Evolutionary conservation across 148 eudicot genomes (phyloP), one percentile per base, ranked within the genome.

Genomic region (Amaranthus hypochondriacus): DNA sequence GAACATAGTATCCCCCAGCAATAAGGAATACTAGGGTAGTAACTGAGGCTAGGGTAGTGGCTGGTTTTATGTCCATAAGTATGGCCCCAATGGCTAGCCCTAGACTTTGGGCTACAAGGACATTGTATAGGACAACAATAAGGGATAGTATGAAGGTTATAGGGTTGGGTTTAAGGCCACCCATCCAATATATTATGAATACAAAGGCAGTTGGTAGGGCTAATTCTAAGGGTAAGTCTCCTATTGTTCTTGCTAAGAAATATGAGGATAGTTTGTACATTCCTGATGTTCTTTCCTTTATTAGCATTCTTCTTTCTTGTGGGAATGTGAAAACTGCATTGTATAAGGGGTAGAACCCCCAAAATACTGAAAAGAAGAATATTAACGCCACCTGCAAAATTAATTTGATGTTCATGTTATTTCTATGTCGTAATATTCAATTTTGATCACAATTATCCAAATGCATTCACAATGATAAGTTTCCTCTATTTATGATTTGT

Each of bases 271-370:
- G 95, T 3, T 87, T 97, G 81, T 96, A 96, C 99, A 96, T 96
- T 59, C 99, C 97, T 3, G 99, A 92, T 11, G 97, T 86, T 6
- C 96, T 75, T 76, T 92, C 99, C 68, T 96, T 96, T 73, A 90
- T 89, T 9, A 96, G 81, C 89, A 90, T 90, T 15, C 77, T 81
- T 65, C 99, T 74, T 77, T 96, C 99, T 87, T 96, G 99, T 50
- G 97, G 99, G 48, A 96, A 96, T 43, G 99, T 96, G 85, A 96
- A 92, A 15, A 92, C 96, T 0, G 99, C 97, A 18, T 96, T 96
- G 79, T 96, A 96, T 6, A 96, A 81, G 5, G 99, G 99, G 85
- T 96, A 96, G 81, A 96, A 96, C 6, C 99, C 97, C 99, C 99
- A 96, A 70, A 96, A 96, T 2, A 92, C 97, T 0, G 97, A 83